Conservation (phyloP, 208 protist genomes). For the Trypanosomatidae sp. region DNA sequence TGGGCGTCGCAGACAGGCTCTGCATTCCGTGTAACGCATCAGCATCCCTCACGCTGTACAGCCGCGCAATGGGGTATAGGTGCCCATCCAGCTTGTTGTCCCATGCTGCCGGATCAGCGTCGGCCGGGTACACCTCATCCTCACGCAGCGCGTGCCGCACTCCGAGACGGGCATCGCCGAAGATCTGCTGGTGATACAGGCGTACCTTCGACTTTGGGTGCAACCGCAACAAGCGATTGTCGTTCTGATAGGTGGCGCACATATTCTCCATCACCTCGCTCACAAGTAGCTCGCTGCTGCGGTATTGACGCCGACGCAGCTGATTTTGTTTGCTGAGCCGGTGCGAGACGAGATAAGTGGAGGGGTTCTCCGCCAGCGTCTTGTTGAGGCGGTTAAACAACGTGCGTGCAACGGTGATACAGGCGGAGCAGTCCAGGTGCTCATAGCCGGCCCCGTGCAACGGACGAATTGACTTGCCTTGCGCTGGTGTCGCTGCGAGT, state of each 20-base stretch:
- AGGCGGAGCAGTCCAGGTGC: conserved; percentile 83
- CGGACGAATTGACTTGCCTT: conserved; percentile 17
- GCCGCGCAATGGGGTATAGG: conserved; percentile 27
- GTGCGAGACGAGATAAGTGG: conserved; percentile 52
- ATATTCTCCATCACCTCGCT: conserved; percentile 76
- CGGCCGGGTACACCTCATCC: conserved; percentile 28
- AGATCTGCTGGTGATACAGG: conserved; percentile 43
- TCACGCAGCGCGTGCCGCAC: conserved; percentile 30
- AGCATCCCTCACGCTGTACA: conserved; percentile 59
- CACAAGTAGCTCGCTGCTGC: conserved; percentile 68
- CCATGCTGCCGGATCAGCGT: conserved; percentile 13
- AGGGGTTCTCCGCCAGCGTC: conserved; percentile 42
- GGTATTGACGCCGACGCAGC: conserved; percentile 44
- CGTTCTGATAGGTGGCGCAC: conserved; percentile 38
- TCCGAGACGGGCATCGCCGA: conserved; percentile 12
- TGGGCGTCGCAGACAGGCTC: conserved; percentile 20
- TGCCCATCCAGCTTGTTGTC: conserved; percentile 3
- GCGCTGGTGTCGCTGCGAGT: background rate
- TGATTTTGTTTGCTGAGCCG: conserved; percentile 42
- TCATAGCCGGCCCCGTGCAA: conserved; percentile 48
- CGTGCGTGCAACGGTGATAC: conserved; percentile 58
- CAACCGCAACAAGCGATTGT: conserved; percentile 53
- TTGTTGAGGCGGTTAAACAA: conserved; percentile 61
- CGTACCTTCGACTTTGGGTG: conserved; percentile 62
- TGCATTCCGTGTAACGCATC: conserved; percentile 26